These are phyloP conservation scores for Starmerella apicola DNA, from an alignment of 805 yeast genomes.

Conservation along the genomic window DNA sequence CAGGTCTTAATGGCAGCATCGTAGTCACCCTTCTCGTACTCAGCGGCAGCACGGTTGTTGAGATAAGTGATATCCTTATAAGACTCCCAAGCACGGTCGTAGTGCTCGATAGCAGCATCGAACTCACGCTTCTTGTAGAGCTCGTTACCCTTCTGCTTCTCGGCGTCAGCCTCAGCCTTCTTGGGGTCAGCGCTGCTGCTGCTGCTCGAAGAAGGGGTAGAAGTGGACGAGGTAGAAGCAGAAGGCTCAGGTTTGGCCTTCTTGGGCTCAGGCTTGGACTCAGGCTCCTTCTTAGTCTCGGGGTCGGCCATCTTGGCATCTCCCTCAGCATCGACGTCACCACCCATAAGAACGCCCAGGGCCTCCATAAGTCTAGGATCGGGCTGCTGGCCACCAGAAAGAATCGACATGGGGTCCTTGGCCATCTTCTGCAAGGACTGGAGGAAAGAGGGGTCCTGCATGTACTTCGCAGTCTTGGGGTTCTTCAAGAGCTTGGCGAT, in stretches of 20 bases:
- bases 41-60: slow-evolving; percentile 97
- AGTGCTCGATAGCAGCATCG: slow-evolving; percentile 81
- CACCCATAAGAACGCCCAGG: slow-evolving; percentile 74
- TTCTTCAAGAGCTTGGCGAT: slow-evolving; percentile 61
- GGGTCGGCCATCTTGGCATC: slow-evolving; percentile 18
- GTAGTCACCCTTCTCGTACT: slow-evolving; percentile 86
- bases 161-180: slow-evolving; percentile 32
- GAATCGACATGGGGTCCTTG: slow-evolving; percentile 62
- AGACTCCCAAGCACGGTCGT: slow-evolving; percentile 75
- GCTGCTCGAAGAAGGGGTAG: too few relatives aligned
- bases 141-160: slow-evolving; percentile 75
- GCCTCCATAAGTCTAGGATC: slow-evolving; percentile 77
- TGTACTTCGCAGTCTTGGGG: slow-evolving; percentile 76
- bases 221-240: too few relatives aligned
- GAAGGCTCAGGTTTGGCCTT: slow-evolving; percentile 21
- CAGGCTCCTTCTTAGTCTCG: slow-evolving; percentile 12
- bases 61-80: slow-evolving; percentile 79
- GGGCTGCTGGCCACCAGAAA: slow-evolving; percentile 33
- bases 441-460: slow-evolving; percentile 79
- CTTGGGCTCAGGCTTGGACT: slow-evolving; percentile 19
- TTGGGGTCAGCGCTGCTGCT: too few relatives aligned
- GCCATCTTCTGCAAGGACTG: slow-evolving; percentile 44
- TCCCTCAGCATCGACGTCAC: slow-evolving; percentile 24
- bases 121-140: slow-evolving; percentile 78
- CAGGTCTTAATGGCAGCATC: slow-evolving; percentile 77